Conservation (phyloP, 116 monocot species). For the Zostera marina region DNA sequence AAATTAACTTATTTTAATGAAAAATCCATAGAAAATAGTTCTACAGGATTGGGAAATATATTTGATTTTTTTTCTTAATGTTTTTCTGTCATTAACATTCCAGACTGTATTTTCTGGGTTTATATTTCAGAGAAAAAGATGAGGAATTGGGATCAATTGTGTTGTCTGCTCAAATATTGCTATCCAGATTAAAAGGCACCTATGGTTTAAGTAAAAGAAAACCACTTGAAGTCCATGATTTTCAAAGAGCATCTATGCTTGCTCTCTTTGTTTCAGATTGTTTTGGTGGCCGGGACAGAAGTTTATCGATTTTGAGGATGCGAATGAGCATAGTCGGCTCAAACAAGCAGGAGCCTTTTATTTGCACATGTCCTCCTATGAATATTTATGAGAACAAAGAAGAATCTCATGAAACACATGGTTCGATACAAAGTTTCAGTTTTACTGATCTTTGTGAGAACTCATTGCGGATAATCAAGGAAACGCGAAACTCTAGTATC, state of each 20-base stretch:
- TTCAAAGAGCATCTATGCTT: constrained; percentile 73
- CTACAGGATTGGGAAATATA: too few species aligned
- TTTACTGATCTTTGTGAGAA: constrained; percentile 60
- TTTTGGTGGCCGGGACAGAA: constrained; percentile 90
- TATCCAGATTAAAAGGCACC: constrained; percentile 40
- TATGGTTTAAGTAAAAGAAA: constrained; percentile 12
- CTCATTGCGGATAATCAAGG: constrained; percentile 61
- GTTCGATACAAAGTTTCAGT: constrained; percentile 12
- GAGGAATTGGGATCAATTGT: constrained; percentile 88
- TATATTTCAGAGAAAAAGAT: constrained; percentile 50
- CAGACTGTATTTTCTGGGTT: not conserved
- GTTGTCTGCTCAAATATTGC: constrained; percentile 52
- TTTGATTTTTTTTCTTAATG: too few species aligned
- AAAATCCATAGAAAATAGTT: too few species aligned
- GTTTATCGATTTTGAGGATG: constrained; percentile 31
- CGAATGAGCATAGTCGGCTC: constrained; percentile 49
- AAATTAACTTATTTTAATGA: too few species aligned
- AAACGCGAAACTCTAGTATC: constrained; percentile 59
- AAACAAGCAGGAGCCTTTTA: constrained; percentile 58
- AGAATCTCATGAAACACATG: constrained; percentile 14
- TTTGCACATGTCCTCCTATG: constrained; percentile 62
- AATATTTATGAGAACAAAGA: constrained; percentile 20
- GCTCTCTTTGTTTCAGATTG: constrained; percentile 94
- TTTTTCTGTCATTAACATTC: too few species aligned
- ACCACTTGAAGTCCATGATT: constrained; percentile 21